Conservation (phyloP, 2,329 filamentous ascomycete genomes). For the Thermothelomyces thermophilus region DNA sequence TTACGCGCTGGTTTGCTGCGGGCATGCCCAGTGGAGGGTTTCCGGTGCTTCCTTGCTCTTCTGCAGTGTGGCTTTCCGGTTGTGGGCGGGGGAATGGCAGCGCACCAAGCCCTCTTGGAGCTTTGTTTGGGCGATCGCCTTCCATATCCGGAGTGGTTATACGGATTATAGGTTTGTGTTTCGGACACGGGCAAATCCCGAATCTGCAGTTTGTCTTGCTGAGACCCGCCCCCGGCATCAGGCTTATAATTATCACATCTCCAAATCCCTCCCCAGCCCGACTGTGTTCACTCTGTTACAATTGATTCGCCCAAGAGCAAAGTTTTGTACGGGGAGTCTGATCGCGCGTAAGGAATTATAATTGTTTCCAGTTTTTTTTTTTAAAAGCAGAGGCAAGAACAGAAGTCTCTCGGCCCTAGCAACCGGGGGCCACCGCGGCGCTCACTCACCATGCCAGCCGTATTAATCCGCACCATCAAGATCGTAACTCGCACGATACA, state of each 20-base stretch:
- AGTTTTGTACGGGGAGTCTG: too few relatives aligned
- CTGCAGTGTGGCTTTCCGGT: conserved; percentile 2
- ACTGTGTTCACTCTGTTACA: not conserved
- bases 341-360: too few relatives aligned
- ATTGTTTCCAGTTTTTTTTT: too few relatives aligned
- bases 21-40: conserved; percentile 12
- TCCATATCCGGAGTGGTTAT: not conserved
- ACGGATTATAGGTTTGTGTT: not conserved
- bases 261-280: not conserved
- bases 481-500: not conserved
- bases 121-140: not conserved
- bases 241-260: not conserved
- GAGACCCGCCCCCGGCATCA: not conserved
- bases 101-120: not conserved
- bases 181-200: conserved; percentile 5
- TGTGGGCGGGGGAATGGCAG: not conserved
- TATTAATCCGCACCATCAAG: not conserved
- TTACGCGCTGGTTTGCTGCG: conserved; percentile 5
- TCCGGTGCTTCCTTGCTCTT: conserved; percentile 6
- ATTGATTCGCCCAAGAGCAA: too few relatives aligned
- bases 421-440: too few relatives aligned
- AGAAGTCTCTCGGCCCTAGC: too few relatives aligned
- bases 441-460: conserved; percentile 2
- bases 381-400: too few relatives aligned
- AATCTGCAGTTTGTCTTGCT: not conserved